Conservation (phyloP, 2,329 filamentous ascomycete genomes). For the Furcasterigmium sp. region DNA sequence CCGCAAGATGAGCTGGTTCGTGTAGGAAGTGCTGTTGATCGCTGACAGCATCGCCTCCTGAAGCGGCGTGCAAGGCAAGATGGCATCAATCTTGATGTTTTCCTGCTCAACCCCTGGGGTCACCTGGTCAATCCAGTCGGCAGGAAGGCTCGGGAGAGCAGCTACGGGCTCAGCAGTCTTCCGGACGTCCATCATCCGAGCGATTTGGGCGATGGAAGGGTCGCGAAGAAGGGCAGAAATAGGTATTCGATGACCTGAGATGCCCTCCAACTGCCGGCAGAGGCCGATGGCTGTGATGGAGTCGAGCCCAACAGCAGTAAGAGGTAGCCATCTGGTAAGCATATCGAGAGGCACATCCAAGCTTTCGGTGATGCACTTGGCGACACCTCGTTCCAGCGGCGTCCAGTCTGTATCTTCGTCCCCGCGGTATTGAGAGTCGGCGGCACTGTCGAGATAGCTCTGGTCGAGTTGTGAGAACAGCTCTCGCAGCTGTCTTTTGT, state of each 20-base stretch:
- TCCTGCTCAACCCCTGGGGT: conserved; percentile 19
- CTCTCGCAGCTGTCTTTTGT: conserved; percentile 48
- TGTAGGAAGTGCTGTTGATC: conserved; percentile 52
- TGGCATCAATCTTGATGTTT: conserved; percentile 36
- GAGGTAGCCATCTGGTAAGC: conserved; percentile 62
- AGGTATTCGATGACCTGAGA: conserved; percentile 43
- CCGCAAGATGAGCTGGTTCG: conserved; percentile 65
- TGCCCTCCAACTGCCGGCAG: conserved; percentile 48
- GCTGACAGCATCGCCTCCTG: conserved; percentile 83
- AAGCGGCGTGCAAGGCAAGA: conserved; percentile 79
- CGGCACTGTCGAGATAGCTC: conserved; percentile 33
- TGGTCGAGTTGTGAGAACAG: conserved; percentile 41
- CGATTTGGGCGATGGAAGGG: conserved; percentile 59
- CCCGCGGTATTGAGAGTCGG: conserved; percentile 16
- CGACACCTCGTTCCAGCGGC: conserved; percentile 50
- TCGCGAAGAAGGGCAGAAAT: conserved; percentile 68
- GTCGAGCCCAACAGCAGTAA: conserved; percentile 75
- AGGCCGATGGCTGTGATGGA: conserved; percentile 76
- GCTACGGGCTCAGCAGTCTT: not conserved
- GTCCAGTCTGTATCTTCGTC: conserved; percentile 37
- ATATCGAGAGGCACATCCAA: conserved; percentile 36
- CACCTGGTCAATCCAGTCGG: not conserved
- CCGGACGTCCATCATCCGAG: conserved; percentile 16
- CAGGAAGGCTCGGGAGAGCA: conserved; percentile 11
- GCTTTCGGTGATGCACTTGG: conserved; percentile 44